phyloP scores from a whole-genome alignment of 164 flowering plant genomes.

The Tetracentron sinense region DNA sequence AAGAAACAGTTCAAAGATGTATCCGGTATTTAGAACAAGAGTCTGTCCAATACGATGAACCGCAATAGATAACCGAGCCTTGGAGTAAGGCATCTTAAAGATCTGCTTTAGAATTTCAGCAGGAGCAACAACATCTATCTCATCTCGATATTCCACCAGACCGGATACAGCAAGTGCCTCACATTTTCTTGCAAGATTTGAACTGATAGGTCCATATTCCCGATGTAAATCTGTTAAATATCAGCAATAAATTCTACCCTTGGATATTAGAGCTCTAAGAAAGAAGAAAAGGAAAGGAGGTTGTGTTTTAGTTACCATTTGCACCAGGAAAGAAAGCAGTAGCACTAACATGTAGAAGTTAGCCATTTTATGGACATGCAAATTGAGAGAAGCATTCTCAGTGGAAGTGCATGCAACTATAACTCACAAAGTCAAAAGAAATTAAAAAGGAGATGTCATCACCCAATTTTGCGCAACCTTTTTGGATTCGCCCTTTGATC shows the following conservation, averaged over 20 bases:
- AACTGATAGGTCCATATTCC: constrained; percentile 44
- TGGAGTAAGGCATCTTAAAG: constrained; percentile 96
- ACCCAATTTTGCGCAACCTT: no score
- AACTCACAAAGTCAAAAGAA: no score
- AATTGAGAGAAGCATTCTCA: background rate
- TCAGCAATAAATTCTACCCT: background rate
- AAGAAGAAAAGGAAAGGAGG: background rate
- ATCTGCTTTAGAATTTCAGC: constrained; percentile 91
- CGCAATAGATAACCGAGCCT: constrained; percentile 83
- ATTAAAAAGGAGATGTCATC: no score
- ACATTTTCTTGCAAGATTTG: constrained; percentile 73
- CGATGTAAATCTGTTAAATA: constrained; percentile 44
- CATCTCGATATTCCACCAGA: constrained; percentile 87
- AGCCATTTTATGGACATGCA: background rate
- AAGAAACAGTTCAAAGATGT: constrained; percentile 16
- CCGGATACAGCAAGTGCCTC: constrained; percentile 95
- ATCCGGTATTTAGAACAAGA: constrained; percentile 87
- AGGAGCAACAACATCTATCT: constrained; percentile 91
- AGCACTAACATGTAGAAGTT: background rate
- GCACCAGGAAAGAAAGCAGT: background rate
- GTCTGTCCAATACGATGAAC: constrained; percentile 91
- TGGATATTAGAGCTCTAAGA: background rate
- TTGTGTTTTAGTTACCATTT: background rate
- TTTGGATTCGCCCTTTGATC: no score
- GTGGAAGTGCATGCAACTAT: background rate